A percentile compares a stretch with the other conserved stretches of the same genome.
phyloP scores from a whole-genome alignment of 495 filamentous ascomycete species.

The Aspergillus haitiensis region DNA sequence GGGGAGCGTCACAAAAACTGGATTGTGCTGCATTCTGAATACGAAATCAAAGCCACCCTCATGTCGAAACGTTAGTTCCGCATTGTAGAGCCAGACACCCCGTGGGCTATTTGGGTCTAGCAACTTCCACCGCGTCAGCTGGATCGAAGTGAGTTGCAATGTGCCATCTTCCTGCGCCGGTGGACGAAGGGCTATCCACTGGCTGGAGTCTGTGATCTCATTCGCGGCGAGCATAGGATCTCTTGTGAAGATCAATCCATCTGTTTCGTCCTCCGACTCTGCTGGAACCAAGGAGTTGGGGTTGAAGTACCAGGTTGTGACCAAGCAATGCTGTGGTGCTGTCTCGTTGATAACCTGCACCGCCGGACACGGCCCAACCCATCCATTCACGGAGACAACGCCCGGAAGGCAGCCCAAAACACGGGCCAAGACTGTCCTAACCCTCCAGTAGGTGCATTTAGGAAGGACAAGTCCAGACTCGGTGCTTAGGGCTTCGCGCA shows the following conservation, averaged over 20 bases:
- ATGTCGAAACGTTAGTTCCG: neutral
- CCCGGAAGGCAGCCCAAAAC: conserved; percentile 2
- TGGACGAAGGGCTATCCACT: neutral
- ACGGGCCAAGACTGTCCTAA: neutral
- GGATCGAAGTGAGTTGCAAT: neutral
- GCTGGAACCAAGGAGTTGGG: neutral
- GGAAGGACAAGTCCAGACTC: neutral
- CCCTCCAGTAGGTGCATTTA: neutral
- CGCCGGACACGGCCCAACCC: neutral
- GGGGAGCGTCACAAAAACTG: neutral
- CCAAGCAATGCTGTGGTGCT: conserved; percentile 3
- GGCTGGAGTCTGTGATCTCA: neutral
- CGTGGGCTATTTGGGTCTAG: neutral
- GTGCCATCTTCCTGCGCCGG: neutral
- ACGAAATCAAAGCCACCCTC: neutral
- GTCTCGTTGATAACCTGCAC: neutral
- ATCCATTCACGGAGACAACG: neutral
- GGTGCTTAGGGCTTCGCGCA: neutral
- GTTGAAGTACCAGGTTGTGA: neutral
- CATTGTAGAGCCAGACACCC: neutral
- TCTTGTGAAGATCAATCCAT: neutral
- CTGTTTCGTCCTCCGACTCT: neutral
- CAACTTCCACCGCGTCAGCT: neutral
- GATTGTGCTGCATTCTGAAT: neutral
- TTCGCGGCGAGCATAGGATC: neutral